Evolutionary conservation across 768 basidiomycete species (phyloP), one percentile per base, ranked within the genome.

Genomic region (Boletus huronensis): DNA sequence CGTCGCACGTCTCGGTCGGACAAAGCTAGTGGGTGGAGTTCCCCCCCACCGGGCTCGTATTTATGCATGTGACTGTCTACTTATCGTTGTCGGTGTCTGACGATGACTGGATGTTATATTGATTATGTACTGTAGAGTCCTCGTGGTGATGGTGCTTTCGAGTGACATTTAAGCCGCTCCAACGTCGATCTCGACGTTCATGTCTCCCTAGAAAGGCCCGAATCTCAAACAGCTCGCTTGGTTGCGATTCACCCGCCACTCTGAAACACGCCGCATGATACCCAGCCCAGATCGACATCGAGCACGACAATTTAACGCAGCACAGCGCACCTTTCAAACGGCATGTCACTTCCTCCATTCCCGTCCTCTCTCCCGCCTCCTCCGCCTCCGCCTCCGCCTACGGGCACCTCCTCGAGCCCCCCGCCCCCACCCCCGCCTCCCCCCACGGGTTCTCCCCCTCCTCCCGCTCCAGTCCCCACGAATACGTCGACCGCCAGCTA

Each of bases 401-500:
- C 39, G 25, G 17, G 35, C 7, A 5, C 16, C 23, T 1, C 34
- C 48, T 5, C 19, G 34, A 16, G 34, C 7, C 35, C 16, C 8
- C 35, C 35, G 14, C 7, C n/a, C n/a, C n/a, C n/a, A n/a, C n/a
- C n/a, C n/a, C n/a, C n/a, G n/a, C 35, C 6, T 17, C 35, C 17
- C 2, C 11, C 60, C 6, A 10, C 39, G 2, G 32, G 21, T 9
- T 8, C 42, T 6, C 54, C 31, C 3, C 50, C 40, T 0, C 58
- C 39, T 0, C 58, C 36, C 4, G 45, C 39, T 11, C 39, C 28
- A 9, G 29, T 2, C 16, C 17, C 36, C 25, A 17, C 53, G 7
- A 25, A 25, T 21, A 8, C 53, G 0, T 14, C 61, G 23, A 50
- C 34, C 21, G 54, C 62, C 54, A 71, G 66, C 63, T 70, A 70